These are phyloP conservation scores for Lactifluus piperatus DNA, from an alignment of 768 basidiomycete genomes.

Conservation along the genomic window DNA sequence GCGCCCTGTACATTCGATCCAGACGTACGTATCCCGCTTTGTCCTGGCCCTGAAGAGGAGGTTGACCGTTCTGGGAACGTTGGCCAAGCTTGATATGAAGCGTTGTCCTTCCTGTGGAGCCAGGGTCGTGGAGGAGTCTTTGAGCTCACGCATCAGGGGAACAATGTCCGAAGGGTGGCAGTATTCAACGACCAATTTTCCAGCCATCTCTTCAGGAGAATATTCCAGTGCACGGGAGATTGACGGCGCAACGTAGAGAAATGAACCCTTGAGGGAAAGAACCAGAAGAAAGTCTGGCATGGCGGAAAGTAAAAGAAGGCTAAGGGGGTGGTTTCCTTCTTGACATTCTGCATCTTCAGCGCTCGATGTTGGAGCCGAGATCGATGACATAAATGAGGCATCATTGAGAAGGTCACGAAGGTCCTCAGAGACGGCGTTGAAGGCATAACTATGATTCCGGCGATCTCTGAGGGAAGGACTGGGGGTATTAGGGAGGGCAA, in stretches of 20 bases:
- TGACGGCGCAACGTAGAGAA: constrained; percentile 86
- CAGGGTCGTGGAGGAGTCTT: constrained; percentile 44
- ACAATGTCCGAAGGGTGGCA: constrained; percentile 88
- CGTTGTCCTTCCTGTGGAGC: constrained; percentile 20
- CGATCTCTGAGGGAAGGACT: constrained; percentile 26
- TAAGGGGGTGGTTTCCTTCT: constrained; percentile 41
- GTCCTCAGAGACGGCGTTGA: constrained; percentile 41
- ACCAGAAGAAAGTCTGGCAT: constrained; percentile 82
- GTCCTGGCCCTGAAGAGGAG: constrained; percentile 77
- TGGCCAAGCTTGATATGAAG: constrained; percentile 3
- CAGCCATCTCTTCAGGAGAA: constrained; percentile 74
- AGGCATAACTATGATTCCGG: constrained; percentile 25
- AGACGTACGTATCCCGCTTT: constrained; percentile 60
- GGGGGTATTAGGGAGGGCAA: constrained; percentile 15
- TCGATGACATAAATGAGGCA: constrained; percentile 36
- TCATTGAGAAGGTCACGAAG: constrained; percentile 42
- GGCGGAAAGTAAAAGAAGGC: constrained; percentile 50
- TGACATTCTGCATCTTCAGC: constrained; percentile 22
- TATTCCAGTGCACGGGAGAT: constrained; percentile 77
- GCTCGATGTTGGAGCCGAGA: constrained; percentile 19
- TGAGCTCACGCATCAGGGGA: constrained; percentile 85
- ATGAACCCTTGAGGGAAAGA: constrained; percentile 83
- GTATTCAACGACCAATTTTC: constrained; percentile 67
- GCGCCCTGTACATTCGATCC: constrained; percentile 87
- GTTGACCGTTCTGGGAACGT: constrained; percentile 54